phyloP scores from a whole-genome alignment of 2,329 filamentous ascomycete genomes.

The Calonectria pteridis region DNA sequence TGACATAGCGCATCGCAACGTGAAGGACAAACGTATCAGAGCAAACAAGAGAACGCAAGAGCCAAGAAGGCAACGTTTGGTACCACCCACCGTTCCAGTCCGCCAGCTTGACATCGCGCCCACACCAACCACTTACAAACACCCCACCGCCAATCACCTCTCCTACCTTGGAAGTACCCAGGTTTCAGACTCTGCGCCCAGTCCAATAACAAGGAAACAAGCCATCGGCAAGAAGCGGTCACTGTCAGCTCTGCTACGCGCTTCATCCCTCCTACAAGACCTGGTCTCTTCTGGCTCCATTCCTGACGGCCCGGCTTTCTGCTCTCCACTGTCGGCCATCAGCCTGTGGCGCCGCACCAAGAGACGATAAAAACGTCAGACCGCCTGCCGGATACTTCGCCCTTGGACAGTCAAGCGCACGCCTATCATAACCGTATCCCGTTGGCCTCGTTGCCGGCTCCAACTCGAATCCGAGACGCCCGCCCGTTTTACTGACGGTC shows the following conservation, averaged over 20 bases:
- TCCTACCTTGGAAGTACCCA: neutral
- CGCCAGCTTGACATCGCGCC: slow-evolving; percentile 3
- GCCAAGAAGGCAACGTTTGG: slow-evolving; percentile 1
- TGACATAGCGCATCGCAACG: slow-evolving; percentile 29
- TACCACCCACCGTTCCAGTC: slow-evolving; percentile 5
- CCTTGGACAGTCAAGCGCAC: slow-evolving; percentile 26
- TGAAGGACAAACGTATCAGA: slow-evolving; percentile 11
- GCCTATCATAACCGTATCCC: slow-evolving; percentile 28
- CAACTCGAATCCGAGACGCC: neutral
- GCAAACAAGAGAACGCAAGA: slow-evolving; percentile 5
- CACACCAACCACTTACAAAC: neutral
- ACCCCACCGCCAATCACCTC: neutral
- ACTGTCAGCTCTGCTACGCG: slow-evolving; percentile 1
- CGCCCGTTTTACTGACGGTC: neutral
- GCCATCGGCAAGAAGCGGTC: slow-evolving; percentile 23
- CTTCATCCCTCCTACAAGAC: slow-evolving; percentile 11
- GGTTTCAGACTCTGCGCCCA: neutral
- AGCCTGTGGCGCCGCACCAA: slow-evolving; percentile 34
- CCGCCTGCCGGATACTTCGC: slow-evolving; percentile 34
- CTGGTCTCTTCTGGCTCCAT: slow-evolving; percentile 5
- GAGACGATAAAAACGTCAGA: slow-evolving; percentile 44
- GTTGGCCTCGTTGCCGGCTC: slow-evolving; percentile 30
- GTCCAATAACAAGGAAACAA: slow-evolving; percentile 14
- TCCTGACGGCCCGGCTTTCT: slow-evolving; percentile 19
- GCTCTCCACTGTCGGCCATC: slow-evolving; percentile 36